Evolutionary conservation across 768 basidiomycete genomes (phyloP).

Genomic region (Pilatotrama ljubarskyi): DNA sequence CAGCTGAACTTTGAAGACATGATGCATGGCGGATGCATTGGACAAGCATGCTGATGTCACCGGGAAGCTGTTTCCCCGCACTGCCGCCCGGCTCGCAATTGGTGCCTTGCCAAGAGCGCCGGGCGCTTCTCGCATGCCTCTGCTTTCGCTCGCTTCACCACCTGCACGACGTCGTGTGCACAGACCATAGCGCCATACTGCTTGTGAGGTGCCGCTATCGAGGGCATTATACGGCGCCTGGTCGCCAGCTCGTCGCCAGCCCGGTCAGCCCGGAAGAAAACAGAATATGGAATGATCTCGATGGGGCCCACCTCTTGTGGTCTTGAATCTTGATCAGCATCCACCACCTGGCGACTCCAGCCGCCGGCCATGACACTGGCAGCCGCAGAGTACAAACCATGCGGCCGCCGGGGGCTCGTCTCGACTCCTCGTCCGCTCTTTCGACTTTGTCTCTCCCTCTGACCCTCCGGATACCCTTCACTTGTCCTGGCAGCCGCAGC

Average conservation of each 20-base stretch:
- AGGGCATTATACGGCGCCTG: background rate
- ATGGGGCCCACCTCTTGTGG: background rate
- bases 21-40: background rate
- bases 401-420: background rate
- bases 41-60: constrained; percentile 7
- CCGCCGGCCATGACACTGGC: background rate
- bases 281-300: constrained; percentile 1
- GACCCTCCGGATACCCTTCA: too few species aligned
- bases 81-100: background rate
- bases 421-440: background rate
- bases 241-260: background rate
- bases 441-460: too few species aligned
- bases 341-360: background rate
- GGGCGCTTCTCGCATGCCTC: background rate
- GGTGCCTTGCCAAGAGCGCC: background rate
- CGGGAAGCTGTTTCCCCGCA: background rate
- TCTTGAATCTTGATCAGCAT: background rate
- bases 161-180: too few species aligned
- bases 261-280: background rate
- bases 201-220: background rate
- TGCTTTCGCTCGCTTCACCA: background rate
- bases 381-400: background rate
- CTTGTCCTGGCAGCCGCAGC: too few species aligned
- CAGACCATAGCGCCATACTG: too few species aligned
- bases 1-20: too few species aligned